These are phyloP conservation scores for Talaromyces stipitatus DNA, from an alignment of 495 filamentous ascomycete genomes.

Conservation along the genomic window DNA sequence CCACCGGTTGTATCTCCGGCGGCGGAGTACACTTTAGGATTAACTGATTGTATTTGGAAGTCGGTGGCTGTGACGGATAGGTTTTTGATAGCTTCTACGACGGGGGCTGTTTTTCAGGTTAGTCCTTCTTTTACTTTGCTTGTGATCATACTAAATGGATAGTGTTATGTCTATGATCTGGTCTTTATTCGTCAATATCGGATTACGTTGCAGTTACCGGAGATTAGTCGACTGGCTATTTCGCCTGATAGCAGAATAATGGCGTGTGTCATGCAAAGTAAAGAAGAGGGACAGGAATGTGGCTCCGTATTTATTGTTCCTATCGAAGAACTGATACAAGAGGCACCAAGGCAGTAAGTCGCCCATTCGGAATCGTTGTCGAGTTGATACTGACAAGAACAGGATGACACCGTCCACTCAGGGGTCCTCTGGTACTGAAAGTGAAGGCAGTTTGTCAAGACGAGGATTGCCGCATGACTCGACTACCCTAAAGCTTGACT, in stretches of 20 bases:
- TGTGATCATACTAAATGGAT: neutral
- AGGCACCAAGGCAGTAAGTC: neutral
- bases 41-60: conserved; percentile 3
- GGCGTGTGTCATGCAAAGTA: conserved; percentile 12
- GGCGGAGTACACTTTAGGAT: neutral
- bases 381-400: neutral
- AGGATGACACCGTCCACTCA: neutral
- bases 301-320: conserved; percentile 5
- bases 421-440: neutral
- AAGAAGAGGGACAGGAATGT: conserved; percentile 2
- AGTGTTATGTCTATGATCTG: conserved; percentile 5
- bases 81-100: conserved; percentile 4
- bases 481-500: conserved; percentile 6
- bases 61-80: conserved; percentile 1
- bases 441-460: neutral
- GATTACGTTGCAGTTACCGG: conserved; percentile 5
- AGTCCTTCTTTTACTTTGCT: neutral
- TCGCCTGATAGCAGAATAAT: conserved; percentile 20
- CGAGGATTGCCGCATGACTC: neutral
- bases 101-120: conserved; percentile 6
- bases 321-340: neutral
- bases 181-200: neutral
- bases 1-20: neutral
- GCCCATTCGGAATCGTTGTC: neutral
- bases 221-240: conserved; percentile 18